Base-by-base conservation (phyloP, 2,329 filamentous ascomycete species). In the Rutstroemia sp. region DNA sequence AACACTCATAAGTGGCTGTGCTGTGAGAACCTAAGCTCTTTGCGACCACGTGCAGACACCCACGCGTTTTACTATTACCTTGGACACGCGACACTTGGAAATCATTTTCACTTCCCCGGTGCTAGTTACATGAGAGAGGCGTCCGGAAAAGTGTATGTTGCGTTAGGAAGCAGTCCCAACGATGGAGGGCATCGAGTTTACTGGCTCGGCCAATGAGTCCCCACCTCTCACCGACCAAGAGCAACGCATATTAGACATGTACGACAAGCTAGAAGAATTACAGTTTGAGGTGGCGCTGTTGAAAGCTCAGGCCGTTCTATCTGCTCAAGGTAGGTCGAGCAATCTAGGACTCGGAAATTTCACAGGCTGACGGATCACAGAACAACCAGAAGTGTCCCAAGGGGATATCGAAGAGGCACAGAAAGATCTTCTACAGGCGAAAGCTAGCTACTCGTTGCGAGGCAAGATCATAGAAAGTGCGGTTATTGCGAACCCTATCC, bases 281-380 rank as follows among this genome's bases (percentile, higher is more conserved):
- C 81, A 84, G 65, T 73, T 92, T 21, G 86, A 94, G 72, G 81
- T 84, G 55, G 84, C 84, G 39, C 76, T 94, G 41, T 71, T 91
- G 12, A 71, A 76, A 63, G 72, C 73, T 56, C 73, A 74, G 58
- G 65, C 67, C 27, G 53, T 65, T 2, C 54, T 68, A 23, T 64
- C 54, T 39, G 30, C 64, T 51, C 45, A 61, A 47, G 64, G 68
- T 68, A 62, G 48, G 52, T 57, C 46, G 25, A 37, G 10, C 34
- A 44, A 34, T 23, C 19, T 19, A 17, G 4, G 17, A 19, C 2
- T 14, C 12, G 6, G 9, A 45, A 9, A 37, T 59, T 19, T 45
- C 55, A 44, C 57, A 25, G 55, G 61, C 57, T 64, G 37, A 66
- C 56, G 39, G 16, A 27, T 38, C 52, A 46, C 48, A 68, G 66